These are phyloP conservation scores for Hypoxylon sp. DNA, from an alignment of 2,329 filamentous ascomycete species.

Conservation along the genomic window DNA sequence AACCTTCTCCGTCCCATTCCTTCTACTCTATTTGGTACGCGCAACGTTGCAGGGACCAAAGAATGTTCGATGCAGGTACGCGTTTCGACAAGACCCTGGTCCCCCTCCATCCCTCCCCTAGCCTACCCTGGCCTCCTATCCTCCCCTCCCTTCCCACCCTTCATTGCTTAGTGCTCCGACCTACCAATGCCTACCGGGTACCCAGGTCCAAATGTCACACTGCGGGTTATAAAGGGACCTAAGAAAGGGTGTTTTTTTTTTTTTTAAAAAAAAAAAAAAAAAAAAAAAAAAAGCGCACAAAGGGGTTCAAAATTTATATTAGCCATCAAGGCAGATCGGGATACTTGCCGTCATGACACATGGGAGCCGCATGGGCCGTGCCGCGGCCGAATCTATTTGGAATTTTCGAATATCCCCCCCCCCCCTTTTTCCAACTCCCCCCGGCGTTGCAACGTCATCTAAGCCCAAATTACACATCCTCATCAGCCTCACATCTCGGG, in stretches of 20 bases:
- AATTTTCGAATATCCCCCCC: neutral
- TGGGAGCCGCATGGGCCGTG: conserved; percentile 21
- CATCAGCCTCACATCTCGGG: conserved; percentile 28
- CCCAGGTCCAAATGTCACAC: conserved; percentile 14
- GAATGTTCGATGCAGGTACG: conserved; percentile 17
- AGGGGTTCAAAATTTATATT: conserved; percentile 32
- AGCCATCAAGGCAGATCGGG: conserved; percentile 42
- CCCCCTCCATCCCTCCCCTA: neutral
- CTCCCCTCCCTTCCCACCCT: neutral
- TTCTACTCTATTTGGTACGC: neutral
- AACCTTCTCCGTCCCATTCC: neutral
- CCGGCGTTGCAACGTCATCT: conserved; percentile 27
- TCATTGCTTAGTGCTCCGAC: neutral
- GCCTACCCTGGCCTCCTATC: neutral
- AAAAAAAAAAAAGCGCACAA: neutral
- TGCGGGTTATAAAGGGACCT: conserved; percentile 1
- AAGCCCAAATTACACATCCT: conserved; percentile 12
- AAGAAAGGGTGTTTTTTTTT: no score
- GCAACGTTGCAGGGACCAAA: conserved; percentile 21
- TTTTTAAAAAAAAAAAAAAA: no score
- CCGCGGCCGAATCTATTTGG: conserved; percentile 11
- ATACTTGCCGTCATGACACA: conserved; percentile 29
- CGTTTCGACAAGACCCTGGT: neutral
- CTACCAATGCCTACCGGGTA: conserved; percentile 1
- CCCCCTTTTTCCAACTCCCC: neutral